Evolutionary conservation across 208 protist species (phyloP).

Genomic region (Trypanosomatidae sp.): DNA sequence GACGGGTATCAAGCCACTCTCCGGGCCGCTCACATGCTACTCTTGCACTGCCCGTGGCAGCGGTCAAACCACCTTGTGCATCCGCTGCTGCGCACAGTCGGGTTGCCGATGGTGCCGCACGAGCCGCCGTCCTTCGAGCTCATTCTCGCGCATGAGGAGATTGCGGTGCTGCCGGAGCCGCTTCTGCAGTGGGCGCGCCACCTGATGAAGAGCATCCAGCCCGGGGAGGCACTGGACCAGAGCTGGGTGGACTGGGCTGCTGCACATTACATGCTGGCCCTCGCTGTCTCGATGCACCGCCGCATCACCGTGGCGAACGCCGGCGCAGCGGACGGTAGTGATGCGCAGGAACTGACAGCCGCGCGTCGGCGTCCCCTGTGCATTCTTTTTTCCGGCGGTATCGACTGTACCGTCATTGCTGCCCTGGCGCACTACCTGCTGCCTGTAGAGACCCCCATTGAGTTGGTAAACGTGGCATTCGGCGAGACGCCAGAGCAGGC

Average conservation of each 20-base stretch:
- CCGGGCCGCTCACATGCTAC: conserved; percentile 18
- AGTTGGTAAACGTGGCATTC: conserved; percentile 96
- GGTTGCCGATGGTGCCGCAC: conserved; percentile 17
- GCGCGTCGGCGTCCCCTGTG: conserved; percentile 65
- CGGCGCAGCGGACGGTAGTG: conserved; percentile 50
- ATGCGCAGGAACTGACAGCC: conserved; percentile 29
- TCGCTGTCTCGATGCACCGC: conserved; percentile 64
- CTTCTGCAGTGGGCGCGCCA: conserved; percentile 24
- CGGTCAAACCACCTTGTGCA: conserved; percentile 45
- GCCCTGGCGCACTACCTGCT: conserved; percentile 88
- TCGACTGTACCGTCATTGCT: conserved; percentile 94
- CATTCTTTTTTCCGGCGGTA: conserved; percentile 94
- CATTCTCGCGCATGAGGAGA: conserved; percentile 34
- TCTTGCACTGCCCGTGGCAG: conserved; percentile 61
- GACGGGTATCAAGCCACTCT: neutral
- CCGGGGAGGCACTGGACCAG: conserved; percentile 23
- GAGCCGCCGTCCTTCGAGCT: conserved; percentile 27
- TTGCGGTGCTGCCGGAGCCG: conserved; percentile 30
- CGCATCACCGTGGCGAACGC: conserved; percentile 53
- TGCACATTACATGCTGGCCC: conserved; percentile 63
- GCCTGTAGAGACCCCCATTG: conserved; percentile 82
- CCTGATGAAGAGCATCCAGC: conserved; percentile 29
- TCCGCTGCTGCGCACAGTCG: conserved; percentile 38
- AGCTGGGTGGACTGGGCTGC: conserved; percentile 50
- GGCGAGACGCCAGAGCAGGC: conserved; percentile 71